These are phyloP conservation scores for Platanthera guangdongensis DNA, from an alignment of 106 monocot genomes.

Conservation along the genomic window DNA sequence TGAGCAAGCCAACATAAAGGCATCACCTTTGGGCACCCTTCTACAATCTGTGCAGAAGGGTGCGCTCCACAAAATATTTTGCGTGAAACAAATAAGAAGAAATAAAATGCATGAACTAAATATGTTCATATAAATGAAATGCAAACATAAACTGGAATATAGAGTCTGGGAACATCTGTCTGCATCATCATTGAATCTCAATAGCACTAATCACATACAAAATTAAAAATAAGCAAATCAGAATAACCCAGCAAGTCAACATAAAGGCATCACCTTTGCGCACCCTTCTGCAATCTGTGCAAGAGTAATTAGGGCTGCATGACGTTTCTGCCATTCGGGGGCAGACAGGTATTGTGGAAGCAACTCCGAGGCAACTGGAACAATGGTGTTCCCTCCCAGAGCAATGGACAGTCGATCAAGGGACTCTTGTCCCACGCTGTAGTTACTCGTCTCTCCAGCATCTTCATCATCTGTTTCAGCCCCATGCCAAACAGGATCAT, in stretches of 20 bases:
- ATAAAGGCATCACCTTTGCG: slow-evolving; percentile 46
- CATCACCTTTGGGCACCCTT: slow-evolving; percentile 86
- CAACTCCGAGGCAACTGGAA: slow-evolving; percentile 80
- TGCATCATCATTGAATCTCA: not conserved
- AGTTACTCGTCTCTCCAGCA: slow-evolving; percentile 87
- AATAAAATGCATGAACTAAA: no score
- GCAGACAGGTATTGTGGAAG: slow-evolving; percentile 63
- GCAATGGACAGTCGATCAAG: slow-evolving; percentile 77
- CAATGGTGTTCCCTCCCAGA: slow-evolving; percentile 83
- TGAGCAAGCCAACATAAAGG: not conserved
- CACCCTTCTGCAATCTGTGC: slow-evolving; percentile 99
- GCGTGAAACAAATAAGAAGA: no score
- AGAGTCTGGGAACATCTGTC: no score
- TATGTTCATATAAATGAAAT: no score
- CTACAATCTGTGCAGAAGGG: slow-evolving; percentile 71
- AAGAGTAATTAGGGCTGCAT: slow-evolving; percentile 88
- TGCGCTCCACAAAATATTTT: no score
- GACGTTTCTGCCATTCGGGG: slow-evolving; percentile 95
- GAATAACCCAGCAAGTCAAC: not conserved
- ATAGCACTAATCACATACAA: not conserved
- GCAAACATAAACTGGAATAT: no score
- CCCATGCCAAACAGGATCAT: slow-evolving; percentile 78
- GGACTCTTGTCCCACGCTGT: slow-evolving; percentile 83
- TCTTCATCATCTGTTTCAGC: slow-evolving; percentile 83
- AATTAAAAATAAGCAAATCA: not conserved